These are phyloP conservation scores for Crucibulum cyathiforme DNA, from an alignment of 1,284 basidiomycete species.

Conservation along the genomic window DNA sequence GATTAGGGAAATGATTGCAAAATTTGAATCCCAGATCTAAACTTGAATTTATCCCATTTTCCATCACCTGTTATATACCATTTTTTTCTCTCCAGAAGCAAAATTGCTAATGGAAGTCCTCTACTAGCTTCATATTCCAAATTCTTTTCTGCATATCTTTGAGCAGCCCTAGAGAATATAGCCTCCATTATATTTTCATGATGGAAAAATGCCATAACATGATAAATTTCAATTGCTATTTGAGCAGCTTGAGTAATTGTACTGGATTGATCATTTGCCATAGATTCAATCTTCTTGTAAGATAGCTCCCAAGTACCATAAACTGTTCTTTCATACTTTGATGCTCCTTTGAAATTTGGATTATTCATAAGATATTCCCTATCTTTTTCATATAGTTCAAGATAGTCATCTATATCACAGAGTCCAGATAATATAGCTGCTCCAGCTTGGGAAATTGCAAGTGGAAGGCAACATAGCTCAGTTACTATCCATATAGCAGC, in stretches of 20 bases:
- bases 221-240: neutral
- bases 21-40: neutral
- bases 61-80: neutral
- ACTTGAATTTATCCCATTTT: neutral
- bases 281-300: neutral
- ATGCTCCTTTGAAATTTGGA: neutral
- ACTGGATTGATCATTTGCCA: neutral
- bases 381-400: neutral
- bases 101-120: neutral
- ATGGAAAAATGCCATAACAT: neutral
- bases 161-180: neutral
- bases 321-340: conserved; percentile 6
- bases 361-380: conserved; percentile 1
- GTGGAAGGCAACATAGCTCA: conserved; percentile 1
- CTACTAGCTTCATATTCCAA: neutral
- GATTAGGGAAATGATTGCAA: neutral
- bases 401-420: conserved; percentile 1
- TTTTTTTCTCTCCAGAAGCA: neutral
- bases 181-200: neutral
- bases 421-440: conserved; percentile 1
- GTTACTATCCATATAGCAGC: neutral
- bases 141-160: neutral
- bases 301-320: conserved; percentile 8
- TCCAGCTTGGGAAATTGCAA: conserved; percentile 7
- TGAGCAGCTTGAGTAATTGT: neutral